phyloP scores from a whole-genome alignment of 139 green algal genomes.

The Bryopsis sp. region DNA sequence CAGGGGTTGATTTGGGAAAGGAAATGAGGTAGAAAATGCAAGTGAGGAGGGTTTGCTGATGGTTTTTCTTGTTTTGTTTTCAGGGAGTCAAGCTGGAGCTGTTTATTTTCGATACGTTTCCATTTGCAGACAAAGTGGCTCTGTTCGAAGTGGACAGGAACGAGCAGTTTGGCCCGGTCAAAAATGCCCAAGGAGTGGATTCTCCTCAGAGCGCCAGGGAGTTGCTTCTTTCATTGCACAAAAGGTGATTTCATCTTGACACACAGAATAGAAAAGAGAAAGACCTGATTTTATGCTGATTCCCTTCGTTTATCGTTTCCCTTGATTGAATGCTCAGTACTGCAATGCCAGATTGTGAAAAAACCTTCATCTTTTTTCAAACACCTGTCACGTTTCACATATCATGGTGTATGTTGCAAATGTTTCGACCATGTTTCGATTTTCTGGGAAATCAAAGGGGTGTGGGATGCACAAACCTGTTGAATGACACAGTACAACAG shows the following conservation, averaged over 20 bases:
- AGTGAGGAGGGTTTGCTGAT: too few relatives aligned
- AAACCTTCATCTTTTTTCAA: too few relatives aligned
- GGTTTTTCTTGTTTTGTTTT: too few relatives aligned
- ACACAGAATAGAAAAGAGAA: not conserved
- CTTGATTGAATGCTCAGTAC: not conserved
- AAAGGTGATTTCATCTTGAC: slow-evolving; percentile 22
- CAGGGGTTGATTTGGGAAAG: too few relatives aligned
- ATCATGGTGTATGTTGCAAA: not conserved
- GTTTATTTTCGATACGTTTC: slow-evolving; percentile 96
- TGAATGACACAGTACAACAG: too few relatives aligned
- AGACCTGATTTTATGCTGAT: not conserved
- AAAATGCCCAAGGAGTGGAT: slow-evolving; percentile 76
- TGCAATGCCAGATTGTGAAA: too few relatives aligned
- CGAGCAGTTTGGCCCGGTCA: slow-evolving; percentile 77
- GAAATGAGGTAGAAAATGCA: too few relatives aligned
- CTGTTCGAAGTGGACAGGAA: slow-evolving; percentile 44
- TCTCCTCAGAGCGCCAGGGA: slow-evolving; percentile 72
- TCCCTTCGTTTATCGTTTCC: not conserved
- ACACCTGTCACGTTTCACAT: not conserved
- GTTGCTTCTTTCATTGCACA: slow-evolving; percentile 60
- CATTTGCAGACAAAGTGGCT: slow-evolving; percentile 38
- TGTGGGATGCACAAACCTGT: too few relatives aligned
- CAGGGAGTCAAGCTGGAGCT: slow-evolving; percentile 88
- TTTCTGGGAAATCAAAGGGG: too few relatives aligned
- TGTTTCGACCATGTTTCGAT: not conserved